Percentiles rank a stretch among this genome's conserved stretches.
These are phyloP conservation scores for Eutrema yunnanense DNA, from an alignment of 345 rosid species.

Conservation along the genomic window DNA sequence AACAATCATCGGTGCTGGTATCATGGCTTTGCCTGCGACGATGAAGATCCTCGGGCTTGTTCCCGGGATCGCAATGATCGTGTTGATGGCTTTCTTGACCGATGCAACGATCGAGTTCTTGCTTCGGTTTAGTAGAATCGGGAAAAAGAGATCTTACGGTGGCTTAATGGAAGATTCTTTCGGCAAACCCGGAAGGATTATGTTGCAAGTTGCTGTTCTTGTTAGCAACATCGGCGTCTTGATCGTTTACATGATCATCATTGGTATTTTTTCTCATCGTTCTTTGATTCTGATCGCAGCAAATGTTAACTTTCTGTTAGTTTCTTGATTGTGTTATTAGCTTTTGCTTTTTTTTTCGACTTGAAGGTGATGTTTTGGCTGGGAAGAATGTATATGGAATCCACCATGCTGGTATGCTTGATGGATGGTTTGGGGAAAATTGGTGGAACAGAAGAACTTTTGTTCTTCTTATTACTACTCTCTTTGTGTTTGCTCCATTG, in stretches of 20 bases:
- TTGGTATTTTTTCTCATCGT: conserved; percentile 40
- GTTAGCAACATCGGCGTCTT: conserved; percentile 85
- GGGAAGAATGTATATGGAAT: conserved; percentile 74
- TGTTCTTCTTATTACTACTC: conserved; percentile 61
- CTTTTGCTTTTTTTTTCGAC: background rate
- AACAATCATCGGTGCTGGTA: conserved; percentile 89
- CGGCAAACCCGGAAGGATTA: conserved; percentile 63
- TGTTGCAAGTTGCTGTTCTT: conserved; percentile 60
- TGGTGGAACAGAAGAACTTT: conserved; percentile 75
- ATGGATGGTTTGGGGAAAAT: conserved; percentile 77
- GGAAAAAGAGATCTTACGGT: conserved; percentile 59
- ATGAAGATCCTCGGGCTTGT: conserved; percentile 79
- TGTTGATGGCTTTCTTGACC: conserved; percentile 79
- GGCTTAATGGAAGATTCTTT: conserved; percentile 86
- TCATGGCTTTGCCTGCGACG: conserved; percentile 96
- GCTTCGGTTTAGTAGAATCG: conserved; percentile 72
- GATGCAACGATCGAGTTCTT: conserved; percentile 72
- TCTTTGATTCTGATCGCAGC: background rate
- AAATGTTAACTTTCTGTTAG: background rate
- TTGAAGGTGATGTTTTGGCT: conserved; percentile 71
- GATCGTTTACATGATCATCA: conserved; percentile 93
- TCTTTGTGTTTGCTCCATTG: conserved; percentile 64
- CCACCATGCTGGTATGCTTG: conserved; percentile 79
- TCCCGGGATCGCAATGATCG: conserved; percentile 59
- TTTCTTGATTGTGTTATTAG: background rate